Evolutionary conservation across 768 basidiomycete species (phyloP).

Genomic region (Naematelia encephala): DNA sequence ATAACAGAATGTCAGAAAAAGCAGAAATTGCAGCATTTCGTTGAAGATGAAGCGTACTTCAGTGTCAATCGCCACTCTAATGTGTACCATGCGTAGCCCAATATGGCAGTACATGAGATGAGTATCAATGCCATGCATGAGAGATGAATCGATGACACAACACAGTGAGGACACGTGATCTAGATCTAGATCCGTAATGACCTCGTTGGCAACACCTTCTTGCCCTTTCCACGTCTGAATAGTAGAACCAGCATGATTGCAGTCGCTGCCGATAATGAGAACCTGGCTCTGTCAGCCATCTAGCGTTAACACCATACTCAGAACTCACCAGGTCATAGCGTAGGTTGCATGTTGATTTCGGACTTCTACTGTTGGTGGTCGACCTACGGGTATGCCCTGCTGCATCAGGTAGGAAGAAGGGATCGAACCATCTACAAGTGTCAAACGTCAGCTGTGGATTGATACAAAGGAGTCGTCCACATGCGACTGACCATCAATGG

Average conservation of each 20-base stretch:
- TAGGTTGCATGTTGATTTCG: slow-evolving; percentile 93
- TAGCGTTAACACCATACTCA: neutral
- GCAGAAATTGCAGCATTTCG: no score
- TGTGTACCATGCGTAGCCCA: no score
- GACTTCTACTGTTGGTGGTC: slow-evolving; percentile 75
- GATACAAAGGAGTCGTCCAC: neutral
- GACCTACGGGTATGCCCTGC: slow-evolving; percentile 80
- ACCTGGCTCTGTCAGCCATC: no score
- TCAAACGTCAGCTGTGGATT: neutral
- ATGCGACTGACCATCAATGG: slow-evolving; percentile 86
- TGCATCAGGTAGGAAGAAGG: slow-evolving; percentile 40
- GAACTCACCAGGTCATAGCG: slow-evolving; percentile 81
- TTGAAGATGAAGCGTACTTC: no score
- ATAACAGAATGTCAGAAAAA: no score
- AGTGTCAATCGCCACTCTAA: no score
- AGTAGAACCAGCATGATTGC: slow-evolving; percentile 60
- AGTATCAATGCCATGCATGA: neutral
- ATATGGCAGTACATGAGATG: no score
- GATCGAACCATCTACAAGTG: slow-evolving; percentile 69
- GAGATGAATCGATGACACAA: neutral
- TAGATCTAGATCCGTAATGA: neutral
- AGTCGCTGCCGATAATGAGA: slow-evolving; percentile 80
- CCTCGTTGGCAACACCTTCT: neutral
- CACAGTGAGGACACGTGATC: no score
- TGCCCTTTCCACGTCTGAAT: slow-evolving; percentile 24